phyloP scores from a whole-genome alignment of 768 basidiomycete species.

The Coprinopsis strossmayeri region DNA sequence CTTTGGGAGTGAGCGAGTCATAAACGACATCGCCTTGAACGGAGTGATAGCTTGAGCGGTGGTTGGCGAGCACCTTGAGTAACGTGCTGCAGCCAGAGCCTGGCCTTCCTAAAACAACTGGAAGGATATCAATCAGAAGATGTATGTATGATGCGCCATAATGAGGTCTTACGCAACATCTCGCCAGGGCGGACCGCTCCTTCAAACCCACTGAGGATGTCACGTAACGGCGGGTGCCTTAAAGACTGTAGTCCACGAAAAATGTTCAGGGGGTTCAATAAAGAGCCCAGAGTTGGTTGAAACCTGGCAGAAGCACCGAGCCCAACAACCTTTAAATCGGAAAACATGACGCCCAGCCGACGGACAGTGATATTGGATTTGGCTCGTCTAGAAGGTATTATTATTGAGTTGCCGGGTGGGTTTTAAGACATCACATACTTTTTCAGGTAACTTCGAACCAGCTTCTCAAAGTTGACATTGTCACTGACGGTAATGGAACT shows the following conservation, averaged over 20 bases:
- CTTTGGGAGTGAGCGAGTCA: slow-evolving; percentile 62
- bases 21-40: slow-evolving; percentile 71
- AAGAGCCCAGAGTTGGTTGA: slow-evolving; percentile 56
- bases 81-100: slow-evolving; percentile 83
- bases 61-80: slow-evolving; percentile 76
- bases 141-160: background rate
- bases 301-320: slow-evolving; percentile 48
- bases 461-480: slow-evolving; percentile 32
- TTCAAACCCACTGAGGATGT: slow-evolving; percentile 57
- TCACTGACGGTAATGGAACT: slow-evolving; percentile 19
- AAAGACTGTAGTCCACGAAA: slow-evolving; percentile 34
- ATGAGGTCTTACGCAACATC: slow-evolving; percentile 76
- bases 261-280: slow-evolving; percentile 47
- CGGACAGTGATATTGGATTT: slow-evolving; percentile 44
- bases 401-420: background rate
- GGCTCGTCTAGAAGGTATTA: slow-evolving; percentile 28
- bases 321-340: slow-evolving; percentile 53
- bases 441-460: slow-evolving; percentile 22
- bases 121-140: background rate
- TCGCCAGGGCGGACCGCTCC: slow-evolving; percentile 64
- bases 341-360: slow-evolving; percentile 56
- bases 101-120: slow-evolving; percentile 82
- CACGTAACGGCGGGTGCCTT: slow-evolving; percentile 56
- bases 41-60: slow-evolving; percentile 56
- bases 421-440: slow-evolving; percentile 22